A percentile compares a stretch with the other conserved stretches of the same genome.
Conservation (phyloP, 2,329 filamentous ascomycete genomes). For the Verticillium tricorpus region DNA sequence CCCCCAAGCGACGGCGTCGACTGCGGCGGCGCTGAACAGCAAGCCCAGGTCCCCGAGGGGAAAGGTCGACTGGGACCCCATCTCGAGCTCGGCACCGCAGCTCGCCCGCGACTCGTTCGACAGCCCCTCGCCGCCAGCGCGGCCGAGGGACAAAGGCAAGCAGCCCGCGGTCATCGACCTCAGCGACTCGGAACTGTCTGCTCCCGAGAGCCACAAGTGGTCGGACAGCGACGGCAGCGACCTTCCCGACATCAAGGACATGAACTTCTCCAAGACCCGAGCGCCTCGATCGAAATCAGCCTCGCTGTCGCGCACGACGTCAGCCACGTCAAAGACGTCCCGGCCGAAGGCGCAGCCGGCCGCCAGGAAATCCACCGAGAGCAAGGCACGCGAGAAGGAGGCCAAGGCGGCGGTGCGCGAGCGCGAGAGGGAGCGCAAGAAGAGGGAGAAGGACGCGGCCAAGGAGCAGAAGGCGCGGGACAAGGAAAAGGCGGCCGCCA, state of each 20-base stretch:
- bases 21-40: not conserved
- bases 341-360: conserved; percentile 1
- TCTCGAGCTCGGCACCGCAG: conserved; percentile 49
- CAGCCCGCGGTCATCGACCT: conserved; percentile 27
- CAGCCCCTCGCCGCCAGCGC: conserved; percentile 7
- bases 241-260: conserved; percentile 41
- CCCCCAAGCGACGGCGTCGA: not conserved
- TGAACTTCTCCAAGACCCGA: conserved; percentile 28
- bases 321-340: not conserved
- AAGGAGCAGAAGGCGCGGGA: conserved; percentile 60
- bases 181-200: conserved; percentile 24
- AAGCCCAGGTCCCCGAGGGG: conserved; percentile 10
- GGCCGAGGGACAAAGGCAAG: not conserved
- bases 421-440: conserved; percentile 50
- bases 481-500: conserved; percentile 59
- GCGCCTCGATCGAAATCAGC: not conserved
- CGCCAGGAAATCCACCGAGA: conserved; percentile 27
- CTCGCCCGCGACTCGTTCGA: conserved; percentile 5
- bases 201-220: not conserved
- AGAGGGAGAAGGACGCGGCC: conserved; percentile 50
- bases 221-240: conserved; percentile 35
- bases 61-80: conserved; percentile 39
- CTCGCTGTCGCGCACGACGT: not conserved
- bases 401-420: conserved; percentile 45
- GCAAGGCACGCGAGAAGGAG: conserved; percentile 34